These are phyloP conservation scores for Malus hybrid DNA, from an alignment of 331 rosid species.

Conservation along the genomic window DNA sequence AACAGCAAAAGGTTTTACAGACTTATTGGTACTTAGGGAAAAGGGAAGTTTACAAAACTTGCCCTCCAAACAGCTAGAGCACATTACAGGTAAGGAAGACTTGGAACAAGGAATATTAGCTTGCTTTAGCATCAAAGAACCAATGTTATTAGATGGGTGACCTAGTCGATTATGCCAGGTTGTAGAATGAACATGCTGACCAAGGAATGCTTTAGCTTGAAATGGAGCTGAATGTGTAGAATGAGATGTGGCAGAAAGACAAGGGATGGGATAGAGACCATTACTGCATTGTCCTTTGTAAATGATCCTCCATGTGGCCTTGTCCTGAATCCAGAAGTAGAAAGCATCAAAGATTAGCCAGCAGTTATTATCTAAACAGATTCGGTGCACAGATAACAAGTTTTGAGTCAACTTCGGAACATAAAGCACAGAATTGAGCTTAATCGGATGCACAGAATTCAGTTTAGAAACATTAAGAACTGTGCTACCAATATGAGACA, in stretches of 20 bases:
- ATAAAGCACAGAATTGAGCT: no score
- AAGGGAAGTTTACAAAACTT: background rate
- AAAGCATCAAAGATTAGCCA: background rate
- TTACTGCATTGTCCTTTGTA: background rate
- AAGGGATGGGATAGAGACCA: background rate
- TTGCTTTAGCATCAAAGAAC: background rate
- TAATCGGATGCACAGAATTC: no score
- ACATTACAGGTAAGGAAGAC: accelerated
- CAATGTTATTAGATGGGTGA: background rate
- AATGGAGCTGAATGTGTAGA: accelerated
- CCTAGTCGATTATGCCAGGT: background rate
- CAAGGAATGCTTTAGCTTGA: background rate
- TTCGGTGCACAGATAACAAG: background rate
- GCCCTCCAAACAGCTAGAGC: background rate
- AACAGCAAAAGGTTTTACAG: background rate
- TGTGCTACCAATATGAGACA: no score
- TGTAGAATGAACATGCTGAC: background rate
- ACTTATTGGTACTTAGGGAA: background rate
- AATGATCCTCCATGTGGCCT: accelerated
- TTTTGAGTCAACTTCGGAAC: background rate
- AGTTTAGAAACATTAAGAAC: no score
- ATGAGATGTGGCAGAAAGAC: background rate
- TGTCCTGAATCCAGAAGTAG: background rate
- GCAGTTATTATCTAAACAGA: no score
- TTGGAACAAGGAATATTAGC: background rate